Evolutionary conservation across 2,329 filamentous ascomycete species (phyloP).

Genomic region (Hymenoscyphus albidus): DNA sequence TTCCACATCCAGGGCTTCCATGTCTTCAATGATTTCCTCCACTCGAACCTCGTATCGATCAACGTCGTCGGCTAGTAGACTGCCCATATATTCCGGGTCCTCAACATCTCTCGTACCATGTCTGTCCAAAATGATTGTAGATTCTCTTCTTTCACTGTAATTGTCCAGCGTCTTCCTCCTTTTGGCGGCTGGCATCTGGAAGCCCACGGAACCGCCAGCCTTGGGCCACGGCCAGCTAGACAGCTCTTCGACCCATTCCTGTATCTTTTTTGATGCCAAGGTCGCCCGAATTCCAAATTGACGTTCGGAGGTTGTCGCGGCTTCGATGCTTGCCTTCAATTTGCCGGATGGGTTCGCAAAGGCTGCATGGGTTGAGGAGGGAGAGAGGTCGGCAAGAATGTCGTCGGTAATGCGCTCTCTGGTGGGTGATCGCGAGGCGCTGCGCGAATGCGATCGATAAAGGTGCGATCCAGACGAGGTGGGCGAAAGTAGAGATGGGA

Average conservation of each 20-base stretch:
- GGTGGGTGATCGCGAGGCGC: constrained; percentile 27
- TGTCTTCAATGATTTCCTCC: constrained; percentile 65
- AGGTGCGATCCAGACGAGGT: constrained; percentile 24
- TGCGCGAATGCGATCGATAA: constrained; percentile 19
- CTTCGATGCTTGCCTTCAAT: constrained; percentile 57
- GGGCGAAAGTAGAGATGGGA: constrained; percentile 21
- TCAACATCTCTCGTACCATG: constrained; percentile 14
- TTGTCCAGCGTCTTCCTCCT: constrained; percentile 32
- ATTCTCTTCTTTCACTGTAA: constrained; percentile 15
- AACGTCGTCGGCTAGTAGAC: constrained; percentile 62
- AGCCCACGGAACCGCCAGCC: constrained; percentile 48
- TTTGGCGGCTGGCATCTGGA: constrained; percentile 46
- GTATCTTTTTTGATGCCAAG: constrained; percentile 64
- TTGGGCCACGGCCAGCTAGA: constrained; percentile 55
- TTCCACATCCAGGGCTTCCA: constrained; percentile 71
- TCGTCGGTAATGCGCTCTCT: constrained; percentile 44
- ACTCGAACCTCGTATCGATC: constrained; percentile 67
- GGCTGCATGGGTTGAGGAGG: constrained; percentile 56
- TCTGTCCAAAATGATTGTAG: constrained; percentile 25
- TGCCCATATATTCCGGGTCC: constrained; percentile 46
- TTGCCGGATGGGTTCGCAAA: constrained; percentile 51
- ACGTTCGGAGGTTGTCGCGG: constrained; percentile 61
- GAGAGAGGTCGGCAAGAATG: constrained; percentile 58
- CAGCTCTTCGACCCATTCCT: constrained; percentile 73
- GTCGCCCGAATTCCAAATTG: constrained; percentile 69